Evolutionary conservation across 345 rosid genomes (phyloP).

Genomic region (Brassica rapa): DNA sequence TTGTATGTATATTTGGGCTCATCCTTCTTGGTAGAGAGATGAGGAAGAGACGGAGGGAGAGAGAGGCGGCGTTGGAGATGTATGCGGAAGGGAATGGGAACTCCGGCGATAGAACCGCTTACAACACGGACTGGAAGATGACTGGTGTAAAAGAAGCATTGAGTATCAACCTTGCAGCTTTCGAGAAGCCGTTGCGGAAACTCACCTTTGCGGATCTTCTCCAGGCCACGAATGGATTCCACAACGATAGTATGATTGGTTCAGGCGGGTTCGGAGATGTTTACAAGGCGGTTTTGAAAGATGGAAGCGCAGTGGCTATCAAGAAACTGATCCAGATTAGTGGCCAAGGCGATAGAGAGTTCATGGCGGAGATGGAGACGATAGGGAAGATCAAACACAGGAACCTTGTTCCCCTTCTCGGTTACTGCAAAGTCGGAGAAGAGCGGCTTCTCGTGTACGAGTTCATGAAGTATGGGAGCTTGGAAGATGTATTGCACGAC

Average conservation of each 20-base stretch:
- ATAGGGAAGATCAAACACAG: slow-evolving; percentile 94
- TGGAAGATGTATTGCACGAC: slow-evolving; percentile 84
- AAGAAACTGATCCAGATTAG: slow-evolving; percentile 91
- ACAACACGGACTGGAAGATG: slow-evolving; percentile 70
- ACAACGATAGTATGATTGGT: slow-evolving; percentile 80
- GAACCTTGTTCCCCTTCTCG: slow-evolving; percentile 90
- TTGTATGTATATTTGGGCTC: slow-evolving; percentile 70
- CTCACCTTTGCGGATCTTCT: slow-evolving; percentile 93
- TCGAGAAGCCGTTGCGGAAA: slow-evolving; percentile 81
- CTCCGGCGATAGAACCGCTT: slow-evolving; percentile 65
- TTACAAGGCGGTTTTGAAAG: slow-evolving; percentile 84
- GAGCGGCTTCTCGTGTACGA: slow-evolving; percentile 94
- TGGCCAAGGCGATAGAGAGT: slow-evolving; percentile 96
- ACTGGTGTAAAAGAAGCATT: slow-evolving; percentile 69
- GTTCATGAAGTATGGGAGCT: slow-evolving; percentile 91
- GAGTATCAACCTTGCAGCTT: slow-evolving; percentile 82
- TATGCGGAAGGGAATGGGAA: slow-evolving; percentile 54
- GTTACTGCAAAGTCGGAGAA: slow-evolving; percentile 89
- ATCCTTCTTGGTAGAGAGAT: slow-evolving; percentile 63
- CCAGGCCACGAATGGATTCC: slow-evolving; percentile 88
- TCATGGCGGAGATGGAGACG: slow-evolving; percentile 97
- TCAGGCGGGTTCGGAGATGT: slow-evolving; percentile 99
- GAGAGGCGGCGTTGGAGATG: slow-evolving; percentile 57
- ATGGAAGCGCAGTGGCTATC: slow-evolving; percentile 86
- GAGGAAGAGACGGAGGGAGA: slow-evolving; percentile 73